phyloP scores from a whole-genome alignment of 2,329 filamentous ascomycete genomes.

The Fusarium sp. region DNA sequence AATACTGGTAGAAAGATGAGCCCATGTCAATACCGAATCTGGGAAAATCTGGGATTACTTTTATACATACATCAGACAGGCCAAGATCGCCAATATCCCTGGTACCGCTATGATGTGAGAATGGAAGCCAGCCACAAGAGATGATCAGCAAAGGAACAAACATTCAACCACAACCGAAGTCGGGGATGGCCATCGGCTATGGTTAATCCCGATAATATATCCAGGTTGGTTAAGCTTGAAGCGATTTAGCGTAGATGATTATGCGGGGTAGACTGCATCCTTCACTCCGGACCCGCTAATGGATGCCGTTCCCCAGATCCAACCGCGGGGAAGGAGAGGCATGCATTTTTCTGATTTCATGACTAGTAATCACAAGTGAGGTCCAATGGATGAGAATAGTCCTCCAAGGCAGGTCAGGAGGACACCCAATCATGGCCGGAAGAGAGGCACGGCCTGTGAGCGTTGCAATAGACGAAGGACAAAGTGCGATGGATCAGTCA shows the following conservation, averaged over 20 bases:
- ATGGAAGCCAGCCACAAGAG: not conserved
- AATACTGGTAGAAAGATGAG: not conserved
- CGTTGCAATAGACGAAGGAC: conserved; percentile 9
- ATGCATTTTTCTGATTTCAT: not conserved
- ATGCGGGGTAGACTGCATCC: conserved; percentile 6
- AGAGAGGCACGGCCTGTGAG: not conserved
- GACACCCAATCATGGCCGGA: not conserved
- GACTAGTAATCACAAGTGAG: fast-evolving
- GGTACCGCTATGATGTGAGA: not conserved
- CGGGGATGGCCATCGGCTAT: conserved; percentile 2
- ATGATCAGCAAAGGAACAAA: not conserved
- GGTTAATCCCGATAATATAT: not conserved
- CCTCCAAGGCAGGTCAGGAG: fast-evolving
- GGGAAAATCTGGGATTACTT: not conserved
- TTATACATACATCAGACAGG: not conserved
- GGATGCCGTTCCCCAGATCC: not conserved
- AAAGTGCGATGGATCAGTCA: conserved; percentile 2
- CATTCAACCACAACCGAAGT: not conserved
- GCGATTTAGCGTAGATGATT: not conserved
- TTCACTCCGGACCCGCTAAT: not conserved
- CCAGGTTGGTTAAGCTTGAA: not conserved
- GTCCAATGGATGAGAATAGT: not conserved
- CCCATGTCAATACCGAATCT: not conserved
- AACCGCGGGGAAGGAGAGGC: not conserved
- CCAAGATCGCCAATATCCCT: not conserved